Evolutionary conservation across 2,329 filamentous ascomycete genomes (phyloP).

Genomic region (Pseudogymnoascus sp.): DNA sequence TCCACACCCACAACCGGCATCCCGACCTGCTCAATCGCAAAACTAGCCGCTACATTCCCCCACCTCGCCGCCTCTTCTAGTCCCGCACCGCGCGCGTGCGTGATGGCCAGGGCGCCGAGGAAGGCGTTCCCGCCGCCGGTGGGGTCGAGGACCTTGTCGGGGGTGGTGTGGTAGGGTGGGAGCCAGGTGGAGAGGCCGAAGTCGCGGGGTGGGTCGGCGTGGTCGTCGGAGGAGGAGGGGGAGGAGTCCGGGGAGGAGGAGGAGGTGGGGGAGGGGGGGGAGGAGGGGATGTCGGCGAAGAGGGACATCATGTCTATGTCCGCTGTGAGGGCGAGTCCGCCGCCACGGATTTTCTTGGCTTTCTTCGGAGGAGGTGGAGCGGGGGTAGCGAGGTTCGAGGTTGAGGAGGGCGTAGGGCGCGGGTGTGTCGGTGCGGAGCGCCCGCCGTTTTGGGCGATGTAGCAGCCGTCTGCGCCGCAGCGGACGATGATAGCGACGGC

Average conservation of each 20-base stretch:
- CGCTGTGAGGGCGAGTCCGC: slow-evolving; percentile 44
- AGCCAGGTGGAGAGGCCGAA: slow-evolving; percentile 65
- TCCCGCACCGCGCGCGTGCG: slow-evolving; percentile 48
- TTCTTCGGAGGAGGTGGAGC: slow-evolving; percentile 8
- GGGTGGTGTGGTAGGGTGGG: slow-evolving; percentile 58
- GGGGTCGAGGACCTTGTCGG: slow-evolving; percentile 66
- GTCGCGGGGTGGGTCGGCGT: slow-evolving; percentile 32
- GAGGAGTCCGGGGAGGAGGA: slow-evolving; percentile 29
- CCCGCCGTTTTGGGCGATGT: slow-evolving; percentile 38
- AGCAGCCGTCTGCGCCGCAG: slow-evolving; percentile 65
- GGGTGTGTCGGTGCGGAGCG: slow-evolving; percentile 12
- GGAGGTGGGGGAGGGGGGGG: slow-evolving; percentile 27
- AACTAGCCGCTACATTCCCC: slow-evolving; percentile 78
- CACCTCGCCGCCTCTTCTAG: slow-evolving; percentile 66
- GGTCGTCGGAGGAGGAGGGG: slow-evolving; percentile 21
- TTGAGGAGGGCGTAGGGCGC: neutral
- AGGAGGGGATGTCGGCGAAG: slow-evolving; percentile 46
- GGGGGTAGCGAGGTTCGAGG: neutral
- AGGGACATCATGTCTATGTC: slow-evolving; percentile 57
- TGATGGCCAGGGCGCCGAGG: slow-evolving; percentile 52
- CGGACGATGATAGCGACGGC: slow-evolving; percentile 61
- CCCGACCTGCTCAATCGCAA: slow-evolving; percentile 91
- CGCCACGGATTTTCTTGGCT: slow-evolving; percentile 35
- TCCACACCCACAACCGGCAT: slow-evolving; percentile 52
- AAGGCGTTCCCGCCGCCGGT: slow-evolving; percentile 94